Evolutionary conservation across 2,329 filamentous ascomycete genomes (phyloP).

Genomic region (Talaromyces pinophilus): DNA sequence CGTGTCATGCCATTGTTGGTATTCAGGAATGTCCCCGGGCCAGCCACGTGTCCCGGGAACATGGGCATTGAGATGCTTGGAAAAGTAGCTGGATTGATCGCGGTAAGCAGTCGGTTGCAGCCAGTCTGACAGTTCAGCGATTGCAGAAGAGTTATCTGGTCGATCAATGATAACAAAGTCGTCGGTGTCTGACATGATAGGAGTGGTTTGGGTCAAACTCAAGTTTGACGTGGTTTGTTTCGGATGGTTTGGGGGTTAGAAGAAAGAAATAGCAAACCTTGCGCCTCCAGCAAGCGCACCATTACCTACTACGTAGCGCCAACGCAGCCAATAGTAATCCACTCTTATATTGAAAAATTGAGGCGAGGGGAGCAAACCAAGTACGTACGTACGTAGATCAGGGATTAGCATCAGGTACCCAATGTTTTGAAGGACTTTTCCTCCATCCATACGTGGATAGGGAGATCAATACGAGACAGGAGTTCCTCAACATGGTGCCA

Average conservation of each 20-base stretch:
- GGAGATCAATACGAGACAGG: not conserved
- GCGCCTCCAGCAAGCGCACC: not conserved
- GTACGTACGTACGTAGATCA: not conserved
- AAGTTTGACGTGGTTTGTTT: not conserved
- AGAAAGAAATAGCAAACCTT: not conserved
- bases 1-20: conserved; percentile 18
- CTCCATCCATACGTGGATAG: not conserved
- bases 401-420: not conserved
- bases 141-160: not conserved
- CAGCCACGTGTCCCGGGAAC: conserved; percentile 22
- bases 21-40: conserved; percentile 14
- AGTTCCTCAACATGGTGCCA: not conserved
- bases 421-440: not conserved
- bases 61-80: conserved; percentile 14
- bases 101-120: conserved; percentile 23
- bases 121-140: conserved; percentile 19
- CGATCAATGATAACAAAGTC: not conserved
- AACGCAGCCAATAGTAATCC: not conserved
- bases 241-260: not conserved
- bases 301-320: not conserved
- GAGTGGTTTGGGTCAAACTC: not conserved
- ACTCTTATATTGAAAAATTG: not conserved
- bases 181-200: conserved; percentile 5
- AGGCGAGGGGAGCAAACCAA: not conserved
- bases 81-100: conserved; percentile 18